phyloP scores from a whole-genome alignment of 2,329 filamentous ascomycete species.

The Cladosporium sp. region DNA sequence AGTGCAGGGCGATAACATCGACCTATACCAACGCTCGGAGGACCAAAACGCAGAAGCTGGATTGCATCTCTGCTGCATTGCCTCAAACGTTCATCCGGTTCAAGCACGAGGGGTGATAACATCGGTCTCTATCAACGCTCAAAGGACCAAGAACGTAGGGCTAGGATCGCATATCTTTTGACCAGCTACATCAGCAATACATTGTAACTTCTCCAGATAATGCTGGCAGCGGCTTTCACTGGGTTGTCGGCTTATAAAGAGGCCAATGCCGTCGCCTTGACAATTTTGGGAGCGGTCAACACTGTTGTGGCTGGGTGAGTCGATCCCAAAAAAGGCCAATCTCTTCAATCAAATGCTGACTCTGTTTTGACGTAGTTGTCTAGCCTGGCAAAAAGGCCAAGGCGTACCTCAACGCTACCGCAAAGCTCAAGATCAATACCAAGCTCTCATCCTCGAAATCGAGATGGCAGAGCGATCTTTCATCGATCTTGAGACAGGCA shows the following conservation, averaged over 20 bases:
- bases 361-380: not conserved
- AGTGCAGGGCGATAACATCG: not conserved
- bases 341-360: not conserved
- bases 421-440: constrained; percentile 19
- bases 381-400: constrained; percentile 24
- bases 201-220: constrained; percentile 20
- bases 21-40: not conserved
- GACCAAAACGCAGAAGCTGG: not conserved
- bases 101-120: not conserved
- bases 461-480: constrained; percentile 20
- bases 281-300: constrained; percentile 20
- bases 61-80: not conserved
- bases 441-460: constrained; percentile 17
- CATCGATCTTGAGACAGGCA: not conserved
- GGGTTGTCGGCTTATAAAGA: constrained; percentile 20
- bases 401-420: constrained; percentile 21
- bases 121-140: not conserved
- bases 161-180: not conserved
- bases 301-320: constrained; percentile 20
- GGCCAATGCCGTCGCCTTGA: constrained; percentile 2
- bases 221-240: constrained; percentile 21
- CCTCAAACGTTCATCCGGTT: not conserved
- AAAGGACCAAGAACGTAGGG: not conserved
- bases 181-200: constrained; percentile 15
- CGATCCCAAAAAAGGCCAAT: no score